These are phyloP conservation scores for Eucalyptus dawsonii DNA, from an alignment of 345 rosid species.

Conservation along the genomic window DNA sequence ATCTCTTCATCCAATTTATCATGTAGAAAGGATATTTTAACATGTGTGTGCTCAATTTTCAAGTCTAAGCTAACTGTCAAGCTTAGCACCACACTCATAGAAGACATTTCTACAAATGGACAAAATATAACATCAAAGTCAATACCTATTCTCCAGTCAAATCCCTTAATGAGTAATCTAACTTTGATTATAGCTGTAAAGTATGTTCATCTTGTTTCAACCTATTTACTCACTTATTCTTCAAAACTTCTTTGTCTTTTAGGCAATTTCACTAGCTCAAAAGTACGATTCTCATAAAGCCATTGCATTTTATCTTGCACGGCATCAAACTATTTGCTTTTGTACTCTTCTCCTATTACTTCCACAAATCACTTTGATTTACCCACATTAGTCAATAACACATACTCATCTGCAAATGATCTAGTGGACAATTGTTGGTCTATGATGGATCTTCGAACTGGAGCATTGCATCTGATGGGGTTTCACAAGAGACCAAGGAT, in stretches of 20 bases:
- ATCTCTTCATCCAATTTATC: background rate
- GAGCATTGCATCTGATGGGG: background rate
- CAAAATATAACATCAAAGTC: too few species aligned
- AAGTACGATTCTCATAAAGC: background rate
- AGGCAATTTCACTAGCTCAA: background rate
- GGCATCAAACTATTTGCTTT: background rate
- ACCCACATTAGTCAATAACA: background rate
- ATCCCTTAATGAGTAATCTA: background rate
- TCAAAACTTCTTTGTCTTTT: background rate
- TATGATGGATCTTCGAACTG: background rate
- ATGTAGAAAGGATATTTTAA: background rate
- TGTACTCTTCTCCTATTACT: background rate
- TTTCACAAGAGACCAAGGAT: too few species aligned
- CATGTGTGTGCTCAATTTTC: too few species aligned
- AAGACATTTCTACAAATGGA: background rate
- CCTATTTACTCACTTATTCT: too few species aligned
- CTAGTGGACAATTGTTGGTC: background rate
- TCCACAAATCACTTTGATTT: background rate
- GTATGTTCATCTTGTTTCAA: background rate
- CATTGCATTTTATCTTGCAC: background rate
- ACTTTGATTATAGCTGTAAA: too few species aligned
- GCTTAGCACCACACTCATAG: background rate
- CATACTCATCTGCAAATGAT: background rate
- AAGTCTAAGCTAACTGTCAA: too few species aligned
- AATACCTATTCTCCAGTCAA: accelerated